Percentiles rank a stretch among this genome's conserved stretches.
Evolutionary conservation across 352 stramenopile genomes (phyloP).

Genomic region (Globisporangium parvum): DNA sequence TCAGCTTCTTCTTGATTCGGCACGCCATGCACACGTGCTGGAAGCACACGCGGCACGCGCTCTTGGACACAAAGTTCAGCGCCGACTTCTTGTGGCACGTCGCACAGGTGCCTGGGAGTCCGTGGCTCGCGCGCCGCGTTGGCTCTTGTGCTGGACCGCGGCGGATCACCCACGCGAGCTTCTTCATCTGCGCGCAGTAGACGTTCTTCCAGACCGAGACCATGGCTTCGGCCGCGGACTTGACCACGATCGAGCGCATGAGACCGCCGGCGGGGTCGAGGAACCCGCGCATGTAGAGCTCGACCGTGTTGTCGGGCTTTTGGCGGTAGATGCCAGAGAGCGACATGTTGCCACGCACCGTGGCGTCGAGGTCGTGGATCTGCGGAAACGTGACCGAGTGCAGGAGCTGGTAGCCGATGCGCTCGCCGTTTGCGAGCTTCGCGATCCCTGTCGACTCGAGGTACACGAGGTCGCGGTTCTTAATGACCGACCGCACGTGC

Average conservation of each 20-base stretch:
- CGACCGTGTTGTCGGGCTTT: conserved; percentile 26
- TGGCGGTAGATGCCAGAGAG: conserved; percentile 54
- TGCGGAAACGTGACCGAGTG: conserved; percentile 56
- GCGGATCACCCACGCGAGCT: conserved; percentile 46
- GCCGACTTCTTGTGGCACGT: conserved; percentile 25
- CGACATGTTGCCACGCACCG: conserved; percentile 41
- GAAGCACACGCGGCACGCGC: conserved; percentile 27
- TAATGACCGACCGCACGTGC: conserved; percentile 36
- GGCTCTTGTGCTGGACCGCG: neutral
- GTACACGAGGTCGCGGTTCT: conserved; percentile 60
- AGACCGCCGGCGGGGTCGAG: conserved; percentile 26
- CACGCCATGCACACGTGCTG: conserved; percentile 27
- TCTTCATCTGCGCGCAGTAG: conserved; percentile 59
- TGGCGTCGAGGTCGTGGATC: conserved; percentile 27
- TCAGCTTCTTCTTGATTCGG: conserved; percentile 31
- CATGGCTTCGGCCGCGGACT: conserved; percentile 25
- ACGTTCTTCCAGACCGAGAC: conserved; percentile 30
- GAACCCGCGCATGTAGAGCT: conserved; percentile 44
- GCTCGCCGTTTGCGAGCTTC: conserved; percentile 9
- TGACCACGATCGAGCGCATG: conserved; percentile 26
- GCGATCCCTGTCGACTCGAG: conserved; percentile 50
- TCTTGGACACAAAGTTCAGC: conserved; percentile 17
- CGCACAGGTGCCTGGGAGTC: conserved; percentile 11
- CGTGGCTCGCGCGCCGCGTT: conserved; percentile 1
- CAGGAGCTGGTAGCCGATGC: conserved; percentile 12